Percentiles rank a stretch among this genome's conserved stretches.
These are phyloP conservation scores for Podospora pseudopauciseta DNA, from an alignment of 495 filamentous ascomycete species.

Conservation along the genomic window DNA sequence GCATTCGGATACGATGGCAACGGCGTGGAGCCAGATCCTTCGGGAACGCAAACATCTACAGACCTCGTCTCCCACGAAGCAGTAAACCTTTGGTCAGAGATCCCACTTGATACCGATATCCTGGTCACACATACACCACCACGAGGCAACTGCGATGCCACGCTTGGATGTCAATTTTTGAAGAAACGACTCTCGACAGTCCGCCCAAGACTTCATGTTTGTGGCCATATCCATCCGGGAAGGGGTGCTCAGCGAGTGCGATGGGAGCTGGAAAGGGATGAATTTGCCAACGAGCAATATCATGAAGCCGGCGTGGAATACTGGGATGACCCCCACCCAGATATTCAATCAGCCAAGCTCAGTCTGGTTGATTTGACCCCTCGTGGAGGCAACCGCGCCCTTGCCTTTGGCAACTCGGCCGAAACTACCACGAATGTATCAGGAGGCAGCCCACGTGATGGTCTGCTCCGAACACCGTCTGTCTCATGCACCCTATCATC, in stretches of 20 bases:
- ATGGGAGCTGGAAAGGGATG: conserved; percentile 46
- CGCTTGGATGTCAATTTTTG: conserved; percentile 66
- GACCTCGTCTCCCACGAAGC: conserved; percentile 26
- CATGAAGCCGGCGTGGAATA: conserved; percentile 26
- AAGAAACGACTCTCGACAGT: conserved; percentile 67
- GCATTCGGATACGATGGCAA: conserved; percentile 63
- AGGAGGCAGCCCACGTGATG: neutral
- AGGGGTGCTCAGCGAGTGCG: conserved; percentile 55
- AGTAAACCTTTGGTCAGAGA: conserved; percentile 48
- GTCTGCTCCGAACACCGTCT: neutral
- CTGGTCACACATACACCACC: conserved; percentile 82
- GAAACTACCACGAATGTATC: conserved; percentile 10
- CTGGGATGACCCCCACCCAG: conserved; percentile 41
- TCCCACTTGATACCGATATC: conserved; percentile 73
- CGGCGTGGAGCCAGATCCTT: conserved; percentile 16
- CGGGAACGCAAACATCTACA: neutral
- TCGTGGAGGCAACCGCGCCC: conserved; percentile 28
- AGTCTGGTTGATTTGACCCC: conserved; percentile 42
- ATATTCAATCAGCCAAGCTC: conserved; percentile 38
- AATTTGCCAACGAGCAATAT: conserved; percentile 22
- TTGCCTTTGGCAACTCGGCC: conserved; percentile 28
- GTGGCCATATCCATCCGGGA: conserved; percentile 79
- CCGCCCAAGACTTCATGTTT: conserved; percentile 78
- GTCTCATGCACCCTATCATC: neutral
- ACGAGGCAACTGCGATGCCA: conserved; percentile 66